Percentiles rank a stretch among this genome's conserved stretches.
Conservation (phyloP, 176 grass and related monocot species). For the Carex pumila region DNA sequence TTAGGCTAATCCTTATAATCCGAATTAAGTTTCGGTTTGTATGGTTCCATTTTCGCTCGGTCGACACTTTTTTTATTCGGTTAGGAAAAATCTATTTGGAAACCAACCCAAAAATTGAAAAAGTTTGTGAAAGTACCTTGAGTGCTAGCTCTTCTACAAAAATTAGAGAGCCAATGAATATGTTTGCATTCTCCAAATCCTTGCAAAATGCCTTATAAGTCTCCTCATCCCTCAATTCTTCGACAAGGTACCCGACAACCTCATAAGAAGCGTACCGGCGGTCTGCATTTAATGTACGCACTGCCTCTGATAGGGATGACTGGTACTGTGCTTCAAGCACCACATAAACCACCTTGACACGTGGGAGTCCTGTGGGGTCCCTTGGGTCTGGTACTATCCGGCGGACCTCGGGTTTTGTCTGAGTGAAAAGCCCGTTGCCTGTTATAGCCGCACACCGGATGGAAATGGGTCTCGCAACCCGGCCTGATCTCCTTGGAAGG, state of each 20-base stretch:
- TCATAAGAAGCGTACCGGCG: conserved; percentile 61
- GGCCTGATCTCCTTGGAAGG: conserved; percentile 28
- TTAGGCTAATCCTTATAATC: background rate
- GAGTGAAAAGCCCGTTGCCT: conserved; percentile 92
- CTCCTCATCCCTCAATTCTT: conserved; percentile 77
- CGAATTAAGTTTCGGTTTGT: background rate
- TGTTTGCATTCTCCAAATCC: conserved; percentile 76
- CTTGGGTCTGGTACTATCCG: conserved; percentile 55
- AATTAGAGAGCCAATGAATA: conserved; percentile 98
- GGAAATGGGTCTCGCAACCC: background rate
- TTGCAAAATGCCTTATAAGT: conserved; percentile 69
- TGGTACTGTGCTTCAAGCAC: conserved; percentile 99
- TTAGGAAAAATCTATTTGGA: background rate
- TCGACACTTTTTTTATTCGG: background rate
- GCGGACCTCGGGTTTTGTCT: conserved; percentile 91
- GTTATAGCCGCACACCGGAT: conserved; percentile 44
- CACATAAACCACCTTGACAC: conserved; percentile 92
- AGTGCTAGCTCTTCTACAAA: conserved; percentile 98
- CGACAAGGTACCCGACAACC: conserved; percentile 88
- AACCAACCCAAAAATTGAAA: background rate
- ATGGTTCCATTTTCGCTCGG: background rate
- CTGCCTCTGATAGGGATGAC: conserved; percentile 71
- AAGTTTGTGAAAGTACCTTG: conserved; percentile 39
- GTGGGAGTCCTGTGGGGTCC: conserved; percentile 25
- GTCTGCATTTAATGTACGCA: conserved; percentile 59